Evolutionary conservation across 2,329 filamentous ascomycete species (phyloP), one percentile per base, ranked within the genome.

Genomic region (Alternaria consortialis): DNA sequence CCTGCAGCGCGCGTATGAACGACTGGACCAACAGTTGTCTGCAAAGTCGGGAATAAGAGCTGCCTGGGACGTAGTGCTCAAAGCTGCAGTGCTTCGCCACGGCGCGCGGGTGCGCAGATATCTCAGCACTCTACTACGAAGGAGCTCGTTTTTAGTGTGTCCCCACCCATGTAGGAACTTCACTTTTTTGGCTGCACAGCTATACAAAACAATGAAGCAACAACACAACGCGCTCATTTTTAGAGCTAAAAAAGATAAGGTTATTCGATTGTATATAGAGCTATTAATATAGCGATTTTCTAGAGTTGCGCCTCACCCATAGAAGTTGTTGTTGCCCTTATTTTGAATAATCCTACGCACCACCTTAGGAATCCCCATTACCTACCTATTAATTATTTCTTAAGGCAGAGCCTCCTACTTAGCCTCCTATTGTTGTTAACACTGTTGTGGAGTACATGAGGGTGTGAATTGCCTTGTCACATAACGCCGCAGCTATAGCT

Each of bases 381-480:
- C 55, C 55, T 25, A 62, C 32, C 20, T 40, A 47, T 62, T 58
- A 6, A 62, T 62, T 1, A 52, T 15, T 36, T 62, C 44, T 34
- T 43, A 31, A 58, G 59, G 59, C 25, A 58, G 13, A 12, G 37
- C 51, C 7, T 62, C 59, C 36, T 15, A 37, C 36, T 37, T 6
- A 37, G 15, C 15, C 15, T 37, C 36, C 36, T 3, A 37, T 37
- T 37, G 36, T 37, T 37, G 36, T n/a, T 17, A 3, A 37, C 15
- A 37, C 36, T 37, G 4, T 7, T 37, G 51, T 29, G 53, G 23
- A 44, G 15, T 37, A 37, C 36, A 37, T n/a, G 6, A 17, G 6
- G 36, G 15, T 7, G 36, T 37, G 7, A 37, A 37, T 37, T 37
- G 52, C n/a, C 11, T 12, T 13, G 32, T 15, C 53, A 25, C 50